Evolutionary conservation across 2,329 filamentous ascomycete genomes (phyloP).

Genomic region (Trichophyton verrucosum): DNA sequence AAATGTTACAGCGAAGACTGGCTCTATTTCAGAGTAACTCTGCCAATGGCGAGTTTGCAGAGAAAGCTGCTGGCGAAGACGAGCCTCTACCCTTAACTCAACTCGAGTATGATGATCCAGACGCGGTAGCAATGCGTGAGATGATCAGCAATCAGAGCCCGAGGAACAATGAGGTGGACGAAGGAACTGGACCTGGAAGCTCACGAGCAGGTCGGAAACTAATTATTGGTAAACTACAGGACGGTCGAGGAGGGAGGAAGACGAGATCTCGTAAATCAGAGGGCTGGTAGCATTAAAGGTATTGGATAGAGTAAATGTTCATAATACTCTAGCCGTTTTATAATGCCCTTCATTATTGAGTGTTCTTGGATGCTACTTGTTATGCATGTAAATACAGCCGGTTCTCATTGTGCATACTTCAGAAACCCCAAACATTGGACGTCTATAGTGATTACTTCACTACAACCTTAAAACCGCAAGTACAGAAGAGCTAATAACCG

Average conservation of each 20-base stretch:
- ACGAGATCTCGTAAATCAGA: constrained; percentile 20
- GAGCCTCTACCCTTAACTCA: constrained; percentile 35
- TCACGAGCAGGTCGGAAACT: constrained; percentile 4
- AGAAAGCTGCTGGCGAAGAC: constrained; percentile 21
- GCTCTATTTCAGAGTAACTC: constrained; percentile 13
- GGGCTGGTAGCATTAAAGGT: not conserved
- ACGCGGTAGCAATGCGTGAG: constrained; percentile 45
- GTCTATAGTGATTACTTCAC: not conserved
- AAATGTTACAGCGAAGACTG: constrained; percentile 10
- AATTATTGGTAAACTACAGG: constrained; percentile 22
- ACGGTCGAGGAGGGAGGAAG: constrained; percentile 27
- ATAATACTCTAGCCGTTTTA: not conserved
- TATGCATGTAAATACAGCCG: not conserved
- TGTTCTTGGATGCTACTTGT: not conserved
- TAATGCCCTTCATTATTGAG: not conserved
- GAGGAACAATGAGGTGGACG: constrained; percentile 27
- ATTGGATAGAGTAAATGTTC: not conserved
- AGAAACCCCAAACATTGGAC: no score
- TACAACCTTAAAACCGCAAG: no score
- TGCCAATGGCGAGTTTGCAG: constrained; percentile 14
- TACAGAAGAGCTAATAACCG: not conserved
- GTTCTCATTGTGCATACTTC: not conserved
- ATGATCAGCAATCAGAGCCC: constrained; percentile 37
- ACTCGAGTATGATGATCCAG: constrained; percentile 37
- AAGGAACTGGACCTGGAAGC: not conserved